phyloP scores from a whole-genome alignment of 352 stramenopile genomes.

The Phytopythium oedochilum region DNA sequence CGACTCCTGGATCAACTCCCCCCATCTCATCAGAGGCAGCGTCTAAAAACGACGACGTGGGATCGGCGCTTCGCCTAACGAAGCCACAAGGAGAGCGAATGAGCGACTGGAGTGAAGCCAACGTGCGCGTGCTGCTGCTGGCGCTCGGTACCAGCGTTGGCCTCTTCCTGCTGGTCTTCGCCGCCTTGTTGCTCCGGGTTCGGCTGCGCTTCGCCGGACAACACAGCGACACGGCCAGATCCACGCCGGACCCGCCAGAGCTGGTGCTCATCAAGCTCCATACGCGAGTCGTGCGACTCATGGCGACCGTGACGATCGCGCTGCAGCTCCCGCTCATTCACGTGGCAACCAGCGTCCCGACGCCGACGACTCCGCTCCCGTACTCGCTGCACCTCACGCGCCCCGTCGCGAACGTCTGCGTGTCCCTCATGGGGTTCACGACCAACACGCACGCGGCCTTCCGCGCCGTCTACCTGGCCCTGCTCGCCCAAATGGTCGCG shows the following conservation, averaged over 20 bases:
- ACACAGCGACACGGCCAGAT: constrained; percentile 9
- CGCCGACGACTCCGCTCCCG: constrained; percentile 12
- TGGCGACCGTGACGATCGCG: constrained; percentile 35
- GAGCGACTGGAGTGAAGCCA: constrained; percentile 47
- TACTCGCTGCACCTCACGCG: constrained; percentile 48
- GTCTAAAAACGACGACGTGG: not conserved
- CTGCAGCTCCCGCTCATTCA: constrained; percentile 38
- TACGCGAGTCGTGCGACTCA: constrained; percentile 31
- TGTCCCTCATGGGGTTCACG: constrained; percentile 57
- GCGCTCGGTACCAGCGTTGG: constrained; percentile 30
- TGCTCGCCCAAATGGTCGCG: constrained; percentile 33
- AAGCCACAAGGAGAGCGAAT: constrained; percentile 1
- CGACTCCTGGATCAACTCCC: too few species aligned
- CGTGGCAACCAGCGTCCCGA: constrained; percentile 11
- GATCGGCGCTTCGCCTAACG: not conserved
- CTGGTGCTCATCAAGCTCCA: constrained; percentile 56
- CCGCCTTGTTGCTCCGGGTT: constrained; percentile 13
- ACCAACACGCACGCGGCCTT: constrained; percentile 67
- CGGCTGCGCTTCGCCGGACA: constrained; percentile 16
- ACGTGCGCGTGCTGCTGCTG: constrained; percentile 27
- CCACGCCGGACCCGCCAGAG: constrained; percentile 39
- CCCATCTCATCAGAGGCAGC: too few species aligned
- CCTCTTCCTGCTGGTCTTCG: constrained; percentile 32
- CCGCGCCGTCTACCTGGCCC: constrained; percentile 27
- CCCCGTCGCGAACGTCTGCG: constrained; percentile 36